These are phyloP conservation scores for Alternaria metachromatica DNA, from an alignment of 2,329 filamentous ascomycete genomes.

Conservation along the genomic window DNA sequence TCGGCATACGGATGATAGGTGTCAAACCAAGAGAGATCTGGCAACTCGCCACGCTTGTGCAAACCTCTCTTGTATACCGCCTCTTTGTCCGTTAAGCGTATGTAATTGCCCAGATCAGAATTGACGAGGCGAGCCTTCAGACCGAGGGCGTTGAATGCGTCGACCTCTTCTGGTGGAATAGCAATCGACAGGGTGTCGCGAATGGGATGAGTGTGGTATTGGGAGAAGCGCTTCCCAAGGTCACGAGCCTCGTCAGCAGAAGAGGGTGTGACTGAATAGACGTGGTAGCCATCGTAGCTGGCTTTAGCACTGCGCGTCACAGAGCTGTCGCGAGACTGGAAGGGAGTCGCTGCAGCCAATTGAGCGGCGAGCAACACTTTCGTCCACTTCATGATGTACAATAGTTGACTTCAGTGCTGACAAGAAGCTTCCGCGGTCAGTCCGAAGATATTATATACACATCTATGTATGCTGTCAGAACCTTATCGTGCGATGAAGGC, in stretches of 20 bases:
- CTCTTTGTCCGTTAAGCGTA: conserved; percentile 35
- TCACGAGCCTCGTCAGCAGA: conserved; percentile 23
- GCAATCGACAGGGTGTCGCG: conserved; percentile 40
- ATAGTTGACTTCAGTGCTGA: neutral
- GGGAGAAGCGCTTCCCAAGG: conserved; percentile 20
- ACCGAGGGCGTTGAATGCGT: conserved; percentile 47
- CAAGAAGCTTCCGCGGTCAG: neutral
- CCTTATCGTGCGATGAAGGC: neutral
- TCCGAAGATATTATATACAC: neutral
- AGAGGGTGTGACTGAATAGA: conserved; percentile 27
- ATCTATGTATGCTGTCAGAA: neutral
- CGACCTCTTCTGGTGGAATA: conserved; percentile 49
- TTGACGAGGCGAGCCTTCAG: conserved; percentile 52
- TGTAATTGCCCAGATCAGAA: conserved; percentile 53
- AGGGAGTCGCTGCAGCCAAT: conserved; percentile 19
- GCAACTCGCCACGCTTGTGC: conserved; percentile 40
- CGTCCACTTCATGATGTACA: conserved; percentile 17
- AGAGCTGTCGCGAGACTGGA: neutral
- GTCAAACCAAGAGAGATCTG: conserved; percentile 50
- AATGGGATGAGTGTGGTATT: conserved; percentile 27
- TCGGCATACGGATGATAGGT: conserved; percentile 42
- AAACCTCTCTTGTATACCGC: conserved; percentile 17
- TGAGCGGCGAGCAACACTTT: conserved; percentile 14
- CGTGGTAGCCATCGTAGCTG: conserved; percentile 27
- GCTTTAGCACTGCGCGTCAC: conserved; percentile 2